A percentile compares a stretch with the other conserved stretches of the same genome.
These are phyloP conservation scores for Metarhizium rileyi DNA, from an alignment of 2,329 filamentous ascomycete genomes.

Conservation along the genomic window DNA sequence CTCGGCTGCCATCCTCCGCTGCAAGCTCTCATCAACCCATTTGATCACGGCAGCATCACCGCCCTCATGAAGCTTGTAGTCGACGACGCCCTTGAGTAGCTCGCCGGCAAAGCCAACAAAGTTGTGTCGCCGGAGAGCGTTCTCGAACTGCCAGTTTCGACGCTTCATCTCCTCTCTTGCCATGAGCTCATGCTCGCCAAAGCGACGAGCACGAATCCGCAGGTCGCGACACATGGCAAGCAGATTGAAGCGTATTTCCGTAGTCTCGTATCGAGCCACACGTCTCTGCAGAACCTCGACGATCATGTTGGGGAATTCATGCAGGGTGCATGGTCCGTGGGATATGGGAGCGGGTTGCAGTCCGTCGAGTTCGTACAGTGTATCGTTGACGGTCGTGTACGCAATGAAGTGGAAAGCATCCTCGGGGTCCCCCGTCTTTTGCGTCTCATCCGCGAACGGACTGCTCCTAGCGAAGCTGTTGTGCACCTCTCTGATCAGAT, in stretches of 20 bases:
- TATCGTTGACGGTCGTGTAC: slow-evolving; percentile 72
- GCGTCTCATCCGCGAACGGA: slow-evolving; percentile 88
- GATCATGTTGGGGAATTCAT: slow-evolving; percentile 68
- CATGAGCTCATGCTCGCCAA: slow-evolving; percentile 73
- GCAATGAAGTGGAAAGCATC: slow-evolving; percentile 98
- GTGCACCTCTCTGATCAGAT: slow-evolving; percentile 68
- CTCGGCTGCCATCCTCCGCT: slow-evolving; percentile 37
- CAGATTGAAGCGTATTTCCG: slow-evolving; percentile 92
- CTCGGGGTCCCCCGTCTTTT: slow-evolving; percentile 55
- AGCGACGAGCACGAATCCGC: slow-evolving; percentile 63
- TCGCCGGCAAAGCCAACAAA: slow-evolving; percentile 94
- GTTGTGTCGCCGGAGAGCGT: slow-evolving; percentile 82
- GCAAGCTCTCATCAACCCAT: slow-evolving; percentile 63
- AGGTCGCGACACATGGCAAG: slow-evolving; percentile 85
- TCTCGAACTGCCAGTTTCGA: slow-evolving; percentile 86
- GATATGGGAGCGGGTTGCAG: slow-evolving; percentile 86
- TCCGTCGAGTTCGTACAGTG: slow-evolving; percentile 89
- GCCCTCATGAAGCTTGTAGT: slow-evolving; percentile 57
- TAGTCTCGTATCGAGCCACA: slow-evolving; percentile 72
- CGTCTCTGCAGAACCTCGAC: slow-evolving; percentile 79
- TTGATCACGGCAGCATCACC: slow-evolving; percentile 54
- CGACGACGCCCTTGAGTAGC: slow-evolving; percentile 78
- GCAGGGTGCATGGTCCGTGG: slow-evolving; percentile 64
- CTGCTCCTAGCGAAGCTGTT: slow-evolving; percentile 84
- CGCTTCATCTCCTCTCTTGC: slow-evolving; percentile 76